Evolutionary conservation across 2,329 filamentous ascomycete genomes (phyloP).

Genomic region (Penicillium sp.): DNA sequence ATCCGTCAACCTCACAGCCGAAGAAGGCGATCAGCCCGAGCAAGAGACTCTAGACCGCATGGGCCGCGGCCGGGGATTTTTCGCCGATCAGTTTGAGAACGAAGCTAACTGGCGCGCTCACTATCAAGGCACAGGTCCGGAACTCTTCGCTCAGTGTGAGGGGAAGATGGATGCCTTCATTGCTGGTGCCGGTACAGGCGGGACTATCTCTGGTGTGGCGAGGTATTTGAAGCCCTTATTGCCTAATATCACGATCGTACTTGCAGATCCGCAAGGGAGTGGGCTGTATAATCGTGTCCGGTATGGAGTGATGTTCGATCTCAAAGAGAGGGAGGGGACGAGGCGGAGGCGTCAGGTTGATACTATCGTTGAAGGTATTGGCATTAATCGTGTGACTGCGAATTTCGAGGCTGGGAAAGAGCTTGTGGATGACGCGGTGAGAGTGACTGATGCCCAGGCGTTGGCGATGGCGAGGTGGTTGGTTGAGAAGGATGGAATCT

Average conservation of each 20-base stretch:
- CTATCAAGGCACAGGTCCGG: slow-evolving; percentile 77
- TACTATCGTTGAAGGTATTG: slow-evolving; percentile 92
- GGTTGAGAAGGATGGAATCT: slow-evolving; percentile 92
- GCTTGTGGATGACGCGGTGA: slow-evolving; percentile 84
- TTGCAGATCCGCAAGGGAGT: slow-evolving; percentile 92
- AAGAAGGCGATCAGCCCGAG: slow-evolving; percentile 9
- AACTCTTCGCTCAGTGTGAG: slow-evolving; percentile 76
- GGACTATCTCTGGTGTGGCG: slow-evolving; percentile 85
- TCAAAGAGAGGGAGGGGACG: slow-evolving; percentile 86
- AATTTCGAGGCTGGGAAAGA: slow-evolving; percentile 89
- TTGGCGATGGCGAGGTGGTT: slow-evolving; percentile 93
- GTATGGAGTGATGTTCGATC: slow-evolving; percentile 92
- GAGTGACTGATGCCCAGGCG: slow-evolving; percentile 84
- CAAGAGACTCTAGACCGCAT: slow-evolving; percentile 19
- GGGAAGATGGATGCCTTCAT: slow-evolving; percentile 82
- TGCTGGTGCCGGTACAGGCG: slow-evolving; percentile 89
- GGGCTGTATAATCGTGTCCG: slow-evolving; percentile 89
- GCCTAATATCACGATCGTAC: slow-evolving; percentile 65
- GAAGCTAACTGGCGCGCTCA: slow-evolving; percentile 86
- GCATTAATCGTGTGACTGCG: slow-evolving; percentile 87
- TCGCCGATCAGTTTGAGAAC: slow-evolving; percentile 95
- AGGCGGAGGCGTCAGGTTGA: slow-evolving; percentile 87
- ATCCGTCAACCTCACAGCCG: slow-evolving; percentile 5
- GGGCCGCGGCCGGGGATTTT: slow-evolving; percentile 75
- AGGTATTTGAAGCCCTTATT: slow-evolving; percentile 74